phyloP scores from a whole-genome alignment of 257 asterid genomes.

The Petunia axillaris region DNA sequence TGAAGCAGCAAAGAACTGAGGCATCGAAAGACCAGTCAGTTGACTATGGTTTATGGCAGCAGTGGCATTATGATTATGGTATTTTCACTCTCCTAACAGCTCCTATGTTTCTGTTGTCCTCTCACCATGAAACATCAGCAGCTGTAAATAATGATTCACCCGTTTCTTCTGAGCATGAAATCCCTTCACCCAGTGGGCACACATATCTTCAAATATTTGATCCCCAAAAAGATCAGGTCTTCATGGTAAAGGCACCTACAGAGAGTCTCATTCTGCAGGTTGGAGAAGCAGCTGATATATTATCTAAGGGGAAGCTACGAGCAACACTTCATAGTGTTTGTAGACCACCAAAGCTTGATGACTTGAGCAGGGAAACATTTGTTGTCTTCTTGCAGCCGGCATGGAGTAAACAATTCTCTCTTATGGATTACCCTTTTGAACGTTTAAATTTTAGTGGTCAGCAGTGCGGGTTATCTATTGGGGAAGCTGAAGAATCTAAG shows the following conservation, averaged over 20 bases:
- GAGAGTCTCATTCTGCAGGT: constrained; percentile 85
- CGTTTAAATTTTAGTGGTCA: constrained; percentile 30
- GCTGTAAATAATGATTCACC: background rate
- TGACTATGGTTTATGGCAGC: constrained; percentile 68
- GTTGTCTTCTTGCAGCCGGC: constrained; percentile 89
- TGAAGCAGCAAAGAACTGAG: constrained; percentile 6
- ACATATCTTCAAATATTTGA: constrained; percentile 71
- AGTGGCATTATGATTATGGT: constrained; percentile 97
- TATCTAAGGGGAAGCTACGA: constrained; percentile 80
- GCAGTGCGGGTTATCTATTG: constrained; percentile 29
- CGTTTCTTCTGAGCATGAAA: constrained; percentile 40
- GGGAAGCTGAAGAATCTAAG: constrained; percentile 25
- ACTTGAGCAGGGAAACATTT: constrained; percentile 85
- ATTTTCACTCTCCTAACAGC: constrained; percentile 69
- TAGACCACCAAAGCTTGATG: constrained; percentile 50
- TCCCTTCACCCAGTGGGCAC: constrained; percentile 62
- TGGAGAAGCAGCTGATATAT: constrained; percentile 82
- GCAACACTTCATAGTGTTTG: constrained; percentile 84
- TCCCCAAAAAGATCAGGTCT: constrained; percentile 52
- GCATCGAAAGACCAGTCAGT: constrained; percentile 20
- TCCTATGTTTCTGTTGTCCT: constrained; percentile 65
- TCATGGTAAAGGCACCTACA: constrained; percentile 56
- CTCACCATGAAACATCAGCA: constrained; percentile 27
- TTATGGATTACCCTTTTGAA: constrained; percentile 56
- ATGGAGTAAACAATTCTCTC: constrained; percentile 71